Conservation (phyloP, 2,329 filamentous ascomycete genomes). For the Intubia oerlemansii region DNA sequence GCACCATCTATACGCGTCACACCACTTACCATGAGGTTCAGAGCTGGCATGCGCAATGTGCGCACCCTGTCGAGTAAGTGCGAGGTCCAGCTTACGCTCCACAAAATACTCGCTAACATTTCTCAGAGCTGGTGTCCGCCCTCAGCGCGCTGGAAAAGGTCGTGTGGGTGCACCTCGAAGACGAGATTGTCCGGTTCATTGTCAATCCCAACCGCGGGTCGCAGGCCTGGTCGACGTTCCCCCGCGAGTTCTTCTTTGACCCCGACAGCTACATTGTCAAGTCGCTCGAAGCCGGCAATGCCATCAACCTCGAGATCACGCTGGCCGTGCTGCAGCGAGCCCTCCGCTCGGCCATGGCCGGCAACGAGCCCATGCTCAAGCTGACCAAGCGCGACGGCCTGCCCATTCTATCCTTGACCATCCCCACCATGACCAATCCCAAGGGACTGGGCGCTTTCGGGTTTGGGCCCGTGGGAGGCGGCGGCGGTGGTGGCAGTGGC, state of each 20-base stretch:
- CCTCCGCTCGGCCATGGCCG: conserved; percentile 59
- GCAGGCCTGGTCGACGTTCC: conserved; percentile 63
- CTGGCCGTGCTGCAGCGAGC: conserved; percentile 74
- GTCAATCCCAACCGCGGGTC: conserved; percentile 87
- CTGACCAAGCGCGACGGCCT: conserved; percentile 83
- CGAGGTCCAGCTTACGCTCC: neutral
- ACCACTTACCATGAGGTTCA: conserved; percentile 7
- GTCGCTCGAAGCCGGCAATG: conserved; percentile 61
- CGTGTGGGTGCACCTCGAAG: conserved; percentile 75
- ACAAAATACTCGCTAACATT: too few relatives aligned
- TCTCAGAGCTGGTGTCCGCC: conserved; percentile 38
- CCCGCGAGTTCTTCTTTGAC: conserved; percentile 62
- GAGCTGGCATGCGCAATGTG: conserved; percentile 42
- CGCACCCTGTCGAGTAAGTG: conserved; percentile 40
- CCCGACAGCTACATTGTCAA: conserved; percentile 61
- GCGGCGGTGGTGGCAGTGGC: conserved; percentile 11
- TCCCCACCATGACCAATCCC: conserved; percentile 49
- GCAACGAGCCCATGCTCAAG: conserved; percentile 65
- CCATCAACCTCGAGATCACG: conserved; percentile 90
- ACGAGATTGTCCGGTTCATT: conserved; percentile 78
- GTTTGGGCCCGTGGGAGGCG: conserved; percentile 15
- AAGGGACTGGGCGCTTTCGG: conserved; percentile 14
- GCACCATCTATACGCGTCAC: too few relatives aligned
- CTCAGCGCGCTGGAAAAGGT: conserved; percentile 55
- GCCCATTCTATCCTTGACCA: conserved; percentile 74